phyloP scores from a whole-genome alignment of 345 rosid species.

The Populus euphratica region DNA sequence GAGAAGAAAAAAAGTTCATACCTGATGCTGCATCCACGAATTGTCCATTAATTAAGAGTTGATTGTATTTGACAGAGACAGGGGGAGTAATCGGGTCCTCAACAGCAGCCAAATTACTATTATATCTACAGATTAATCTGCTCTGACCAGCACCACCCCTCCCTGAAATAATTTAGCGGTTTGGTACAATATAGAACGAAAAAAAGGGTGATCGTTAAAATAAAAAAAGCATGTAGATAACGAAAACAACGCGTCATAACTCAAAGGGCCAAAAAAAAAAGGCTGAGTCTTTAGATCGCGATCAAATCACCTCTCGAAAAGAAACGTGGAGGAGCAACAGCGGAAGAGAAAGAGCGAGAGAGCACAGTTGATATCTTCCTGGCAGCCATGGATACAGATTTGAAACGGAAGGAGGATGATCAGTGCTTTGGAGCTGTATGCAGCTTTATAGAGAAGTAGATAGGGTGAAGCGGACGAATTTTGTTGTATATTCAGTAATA shows the following conservation, averaged over 20 bases:
- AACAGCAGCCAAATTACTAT: conserved; percentile 49
- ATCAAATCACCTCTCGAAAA: conserved; percentile 27
- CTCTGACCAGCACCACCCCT: conserved; percentile 30
- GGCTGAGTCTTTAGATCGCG: background rate
- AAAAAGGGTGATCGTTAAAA: background rate
- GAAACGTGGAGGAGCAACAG: conserved; percentile 29
- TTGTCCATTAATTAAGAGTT: conserved; percentile 74
- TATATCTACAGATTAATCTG: conserved; percentile 42
- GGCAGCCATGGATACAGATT: conserved; percentile 42
- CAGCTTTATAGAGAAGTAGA: no score
- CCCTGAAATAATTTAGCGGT: conserved; percentile 36
- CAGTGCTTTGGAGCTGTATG: no score
- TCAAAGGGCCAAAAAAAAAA: background rate
- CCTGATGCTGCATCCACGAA: conserved; percentile 89
- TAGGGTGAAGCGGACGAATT: no score
- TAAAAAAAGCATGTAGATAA: background rate
- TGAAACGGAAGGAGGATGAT: no score
- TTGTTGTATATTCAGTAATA: no score
- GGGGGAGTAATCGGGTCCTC: conserved; percentile 65
- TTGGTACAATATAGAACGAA: background rate
- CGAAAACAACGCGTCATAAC: background rate
- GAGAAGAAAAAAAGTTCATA: conserved; percentile 34
- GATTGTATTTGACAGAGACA: conserved; percentile 47
- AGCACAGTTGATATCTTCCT: conserved; percentile 43
- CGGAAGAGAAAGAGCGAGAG: conserved; percentile 48